These are phyloP conservation scores for Funneliformis mosseae DNA, from an alignment of 192 early-diverging fungal genomes.

Conservation along the genomic window DNA sequence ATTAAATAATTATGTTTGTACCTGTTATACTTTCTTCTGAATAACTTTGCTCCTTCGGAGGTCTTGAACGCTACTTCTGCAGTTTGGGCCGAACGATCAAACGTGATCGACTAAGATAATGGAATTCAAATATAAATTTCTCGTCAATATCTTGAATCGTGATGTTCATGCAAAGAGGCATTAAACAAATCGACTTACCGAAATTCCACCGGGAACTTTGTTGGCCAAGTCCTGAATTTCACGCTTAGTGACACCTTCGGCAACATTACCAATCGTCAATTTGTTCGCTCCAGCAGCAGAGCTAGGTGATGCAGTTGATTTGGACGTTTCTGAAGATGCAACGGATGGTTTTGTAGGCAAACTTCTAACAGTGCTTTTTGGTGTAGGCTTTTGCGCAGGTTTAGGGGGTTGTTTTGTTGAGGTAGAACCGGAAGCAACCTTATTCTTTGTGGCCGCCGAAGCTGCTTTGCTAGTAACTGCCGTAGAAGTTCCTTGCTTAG, in stretches of 20 bases:
- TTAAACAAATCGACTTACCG: neutral
- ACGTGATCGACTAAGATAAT: neutral
- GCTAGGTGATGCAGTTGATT: neutral
- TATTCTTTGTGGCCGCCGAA: neutral
- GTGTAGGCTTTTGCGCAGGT: neutral
- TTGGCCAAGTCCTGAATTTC: neutral
- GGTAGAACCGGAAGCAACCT: neutral
- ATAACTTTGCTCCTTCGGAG: neutral
- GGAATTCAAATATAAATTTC: neutral
- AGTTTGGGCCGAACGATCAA: neutral
- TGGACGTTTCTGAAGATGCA: neutral
- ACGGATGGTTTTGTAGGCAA: neutral
- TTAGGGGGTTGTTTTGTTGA: neutral
- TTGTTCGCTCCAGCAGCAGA: neutral
- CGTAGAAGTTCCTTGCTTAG: neutral
- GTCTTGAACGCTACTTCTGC: neutral
- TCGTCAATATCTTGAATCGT: neutral
- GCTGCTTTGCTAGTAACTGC: neutral
- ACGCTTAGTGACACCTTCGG: neutral
- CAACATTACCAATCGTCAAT: neutral
- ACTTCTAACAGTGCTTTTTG: neutral
- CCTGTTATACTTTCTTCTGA: constrained; percentile 4
- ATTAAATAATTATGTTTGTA: neutral
- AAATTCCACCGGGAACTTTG: neutral
- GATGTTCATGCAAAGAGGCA: neutral